Evolutionary conservation across 257 asterid genomes (phyloP).

Genomic region (Perilla frutescens): DNA sequence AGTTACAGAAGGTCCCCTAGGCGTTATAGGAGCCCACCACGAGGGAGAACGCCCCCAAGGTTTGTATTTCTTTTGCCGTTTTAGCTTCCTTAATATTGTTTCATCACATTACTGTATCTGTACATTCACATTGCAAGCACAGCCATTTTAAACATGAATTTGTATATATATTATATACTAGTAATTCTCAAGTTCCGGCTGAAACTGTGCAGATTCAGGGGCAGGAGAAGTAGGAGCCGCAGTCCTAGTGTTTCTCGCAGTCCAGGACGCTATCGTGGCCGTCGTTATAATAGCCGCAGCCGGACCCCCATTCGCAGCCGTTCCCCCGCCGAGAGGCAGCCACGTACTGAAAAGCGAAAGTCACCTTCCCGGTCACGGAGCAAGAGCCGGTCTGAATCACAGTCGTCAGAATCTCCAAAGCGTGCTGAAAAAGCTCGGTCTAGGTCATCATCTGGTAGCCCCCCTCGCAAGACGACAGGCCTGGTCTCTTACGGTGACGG

Average conservation of each 20-base stretch:
- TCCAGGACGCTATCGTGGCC: slow-evolving; percentile 79
- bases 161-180: not conserved
- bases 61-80: slow-evolving; percentile 34
- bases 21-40: slow-evolving; percentile 94
- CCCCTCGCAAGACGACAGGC: slow-evolving; percentile 70
- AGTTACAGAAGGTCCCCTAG: slow-evolving; percentile 92
- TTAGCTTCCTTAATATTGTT: not conserved
- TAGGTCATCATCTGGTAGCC: slow-evolving; percentile 65
- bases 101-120: not conserved
- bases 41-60: slow-evolving; percentile 97
- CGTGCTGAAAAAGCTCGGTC: slow-evolving; percentile 51
- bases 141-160: not conserved
- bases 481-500: slow-evolving; percentile 86
- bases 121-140: not conserved
- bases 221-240: slow-evolving; percentile 79
- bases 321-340: slow-evolving; percentile 66
- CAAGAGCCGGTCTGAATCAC: slow-evolving; percentile 67
- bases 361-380: slow-evolving; percentile 65
- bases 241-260: slow-evolving; percentile 81
- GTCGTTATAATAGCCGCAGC: slow-evolving; percentile 66
- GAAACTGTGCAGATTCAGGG: slow-evolving; percentile 67
- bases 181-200: slow-evolving; percentile 1
- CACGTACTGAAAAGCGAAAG: slow-evolving; percentile 53
- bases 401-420: slow-evolving; percentile 61
- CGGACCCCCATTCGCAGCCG: slow-evolving; percentile 69